Conservation (phyloP, 148 eudicot genomes). For the Dysphania ambrosioides region DNA sequence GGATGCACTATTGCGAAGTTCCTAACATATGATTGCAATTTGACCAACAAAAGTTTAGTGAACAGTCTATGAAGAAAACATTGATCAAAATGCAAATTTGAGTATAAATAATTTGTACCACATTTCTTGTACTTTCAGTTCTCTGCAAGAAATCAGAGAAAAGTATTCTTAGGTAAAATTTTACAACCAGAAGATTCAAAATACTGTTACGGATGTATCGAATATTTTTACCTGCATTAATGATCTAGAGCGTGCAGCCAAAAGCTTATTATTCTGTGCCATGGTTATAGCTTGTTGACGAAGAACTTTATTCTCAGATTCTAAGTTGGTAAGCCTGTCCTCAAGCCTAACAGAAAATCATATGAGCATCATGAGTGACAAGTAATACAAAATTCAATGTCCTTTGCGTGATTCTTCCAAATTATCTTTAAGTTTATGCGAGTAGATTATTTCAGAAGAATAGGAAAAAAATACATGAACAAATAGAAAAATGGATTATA, state of each 20-base stretch:
- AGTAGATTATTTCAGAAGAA: neutral
- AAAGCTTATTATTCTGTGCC: slow-evolving; percentile 73
- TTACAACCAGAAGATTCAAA: slow-evolving; percentile 10
- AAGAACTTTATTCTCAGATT: slow-evolving; percentile 83
- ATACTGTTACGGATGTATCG: slow-evolving; percentile 14
- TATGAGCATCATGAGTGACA: slow-evolving; percentile 31
- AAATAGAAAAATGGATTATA: neutral
- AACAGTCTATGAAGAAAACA: neutral
- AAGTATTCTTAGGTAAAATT: slow-evolving; percentile 20
- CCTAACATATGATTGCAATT: slow-evolving; percentile 38
- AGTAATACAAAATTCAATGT: neutral
- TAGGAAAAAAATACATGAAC: neutral
- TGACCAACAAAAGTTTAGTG: slow-evolving; percentile 2
- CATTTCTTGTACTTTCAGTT: slow-evolving; percentile 54
- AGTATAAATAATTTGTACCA: slow-evolving; percentile 32
- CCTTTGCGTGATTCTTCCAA: neutral
- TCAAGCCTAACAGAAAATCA: slow-evolving; percentile 58
- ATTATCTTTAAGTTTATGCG: neutral
- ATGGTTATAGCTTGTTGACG: slow-evolving; percentile 80
- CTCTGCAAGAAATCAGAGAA: slow-evolving; percentile 53
- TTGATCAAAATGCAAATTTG: slow-evolving; percentile 6
- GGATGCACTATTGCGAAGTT: slow-evolving; percentile 55
- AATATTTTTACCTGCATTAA: slow-evolving; percentile 53
- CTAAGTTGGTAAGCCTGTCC: slow-evolving; percentile 68
- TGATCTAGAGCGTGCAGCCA: slow-evolving; percentile 65